phyloP scores from a whole-genome alignment of 768 basidiomycete genomes.

The Lentinus brumalis region DNA sequence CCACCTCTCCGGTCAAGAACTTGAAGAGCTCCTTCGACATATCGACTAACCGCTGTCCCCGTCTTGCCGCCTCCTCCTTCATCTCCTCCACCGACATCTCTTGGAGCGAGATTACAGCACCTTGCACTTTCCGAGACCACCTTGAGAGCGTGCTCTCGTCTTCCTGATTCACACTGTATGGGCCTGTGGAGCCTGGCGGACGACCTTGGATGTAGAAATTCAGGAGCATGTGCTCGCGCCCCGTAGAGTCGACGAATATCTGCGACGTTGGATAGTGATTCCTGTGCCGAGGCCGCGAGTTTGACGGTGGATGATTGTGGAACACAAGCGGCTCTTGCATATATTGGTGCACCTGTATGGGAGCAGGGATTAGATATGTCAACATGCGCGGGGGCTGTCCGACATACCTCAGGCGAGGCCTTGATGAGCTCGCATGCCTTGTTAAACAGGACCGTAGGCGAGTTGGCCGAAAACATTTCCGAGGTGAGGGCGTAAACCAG shows the following conservation, averaged over 20 bases:
- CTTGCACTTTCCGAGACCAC: constrained; percentile 44
- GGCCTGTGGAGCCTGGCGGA: constrained; percentile 40
- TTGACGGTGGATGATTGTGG: constrained; percentile 82
- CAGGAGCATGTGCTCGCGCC: constrained; percentile 82
- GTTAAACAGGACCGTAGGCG: constrained; percentile 79
- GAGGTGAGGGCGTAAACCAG: constrained; percentile 79
- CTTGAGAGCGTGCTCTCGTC: constrained; percentile 48
- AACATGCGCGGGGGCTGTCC: no score
- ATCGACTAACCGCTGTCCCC: constrained; percentile 44
- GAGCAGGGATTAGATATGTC: background rate
- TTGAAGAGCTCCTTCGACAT: constrained; percentile 59
- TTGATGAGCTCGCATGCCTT: constrained; percentile 55
- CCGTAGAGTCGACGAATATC: constrained; percentile 68
- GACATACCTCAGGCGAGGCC: constrained; percentile 45
- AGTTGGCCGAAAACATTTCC: constrained; percentile 87
- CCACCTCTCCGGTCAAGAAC: constrained; percentile 69
- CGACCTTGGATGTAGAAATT: constrained; percentile 79
- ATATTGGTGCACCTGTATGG: constrained; percentile 62
- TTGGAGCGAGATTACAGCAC: constrained; percentile 42
- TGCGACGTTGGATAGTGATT: constrained; percentile 83
- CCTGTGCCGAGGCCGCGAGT: constrained; percentile 74
- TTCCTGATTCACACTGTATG: constrained; percentile 6
- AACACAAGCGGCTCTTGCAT: constrained; percentile 70
- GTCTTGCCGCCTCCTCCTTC: constrained; percentile 47
- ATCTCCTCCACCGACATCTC: constrained; percentile 61